A percentile compares a stretch with the other conserved stretches of the same genome.
These are phyloP conservation scores for Avena atlantica DNA, from an alignment of 176 grass and related monocot species.

Conservation along the genomic window DNA sequence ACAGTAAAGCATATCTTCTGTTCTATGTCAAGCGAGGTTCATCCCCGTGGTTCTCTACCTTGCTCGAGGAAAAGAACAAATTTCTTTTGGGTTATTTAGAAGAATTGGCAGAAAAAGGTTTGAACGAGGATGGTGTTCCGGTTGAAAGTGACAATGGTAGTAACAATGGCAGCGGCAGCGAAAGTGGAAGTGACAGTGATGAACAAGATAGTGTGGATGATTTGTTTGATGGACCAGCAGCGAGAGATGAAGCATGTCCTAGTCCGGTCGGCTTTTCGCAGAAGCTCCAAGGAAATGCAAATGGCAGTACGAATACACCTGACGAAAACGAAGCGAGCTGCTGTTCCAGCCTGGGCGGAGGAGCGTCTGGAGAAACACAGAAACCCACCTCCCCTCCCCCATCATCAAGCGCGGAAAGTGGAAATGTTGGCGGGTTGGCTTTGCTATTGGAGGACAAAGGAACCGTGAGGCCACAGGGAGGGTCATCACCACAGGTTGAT, in stretches of 20 bases:
- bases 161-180: background rate
- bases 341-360: background rate
- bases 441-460: background rate
- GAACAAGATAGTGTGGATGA: background rate
- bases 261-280: background rate
- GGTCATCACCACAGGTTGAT: background rate
- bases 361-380: constrained; percentile 15
- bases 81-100: background rate
- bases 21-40: constrained; percentile 70
- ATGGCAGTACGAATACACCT: constrained; percentile 8
- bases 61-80: constrained; percentile 44
- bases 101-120: constrained; percentile 28
- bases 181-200: constrained; percentile 25
- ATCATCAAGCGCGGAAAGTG: constrained; percentile 18
- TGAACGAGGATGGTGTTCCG: background rate
- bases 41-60: constrained; percentile 56
- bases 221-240: background rate
- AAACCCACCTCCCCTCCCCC: background rate
- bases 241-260: constrained; percentile 11
- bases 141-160: constrained; percentile 11
- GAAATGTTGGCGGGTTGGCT: background rate
- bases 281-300: constrained; percentile 18
- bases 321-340: constrained; percentile 13
- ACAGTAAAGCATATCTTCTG: constrained; percentile 51
- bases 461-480: background rate